phyloP scores from a whole-genome alignment of 805 yeast genomes.

The Hanseniaspora hatyaiensis region DNA sequence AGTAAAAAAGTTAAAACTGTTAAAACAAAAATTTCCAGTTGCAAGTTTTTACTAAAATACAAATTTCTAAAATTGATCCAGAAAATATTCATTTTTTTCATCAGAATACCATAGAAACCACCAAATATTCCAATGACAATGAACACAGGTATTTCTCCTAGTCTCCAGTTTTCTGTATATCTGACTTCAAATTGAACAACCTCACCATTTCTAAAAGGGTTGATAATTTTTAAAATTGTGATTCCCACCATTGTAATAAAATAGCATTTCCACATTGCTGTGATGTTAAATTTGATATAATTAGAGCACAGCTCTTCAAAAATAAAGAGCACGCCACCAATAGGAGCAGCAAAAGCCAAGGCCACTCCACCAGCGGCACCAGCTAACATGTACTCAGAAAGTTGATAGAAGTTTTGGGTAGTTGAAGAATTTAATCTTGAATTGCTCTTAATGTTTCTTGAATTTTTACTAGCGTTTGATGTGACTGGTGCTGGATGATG shows the following conservation, averaged over 20 bases:
- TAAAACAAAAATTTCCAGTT: conserved; percentile 59
- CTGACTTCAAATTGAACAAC: conserved; percentile 85
- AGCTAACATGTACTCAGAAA: conserved; percentile 51
- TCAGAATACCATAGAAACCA: conserved; percentile 74
- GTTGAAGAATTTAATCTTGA: conserved; percentile 33
- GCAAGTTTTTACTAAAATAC: conserved; percentile 43
- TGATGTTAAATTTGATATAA: conserved; percentile 40
- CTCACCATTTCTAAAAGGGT: conserved; percentile 92
- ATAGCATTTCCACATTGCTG: conserved; percentile 82
- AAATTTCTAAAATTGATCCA: conserved; percentile 68
- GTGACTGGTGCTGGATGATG: conserved; percentile 15
- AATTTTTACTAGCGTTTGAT: conserved; percentile 21
- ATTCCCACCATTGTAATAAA: conserved; percentile 86
- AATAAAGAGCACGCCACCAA: conserved; percentile 89
- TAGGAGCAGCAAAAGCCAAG: conserved; percentile 93
- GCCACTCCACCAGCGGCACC: conserved; percentile 98
- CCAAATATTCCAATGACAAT: conserved; percentile 78
- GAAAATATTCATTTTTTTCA: conserved; percentile 61
- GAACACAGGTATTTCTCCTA: conserved; percentile 72
- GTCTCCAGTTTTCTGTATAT: conserved; percentile 77
- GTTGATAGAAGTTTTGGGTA: conserved; percentile 29
- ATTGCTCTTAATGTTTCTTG: conserved; percentile 20
- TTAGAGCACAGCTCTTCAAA: conserved; percentile 71
- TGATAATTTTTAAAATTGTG: conserved; percentile 61
- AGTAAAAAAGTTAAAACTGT: conserved; percentile 61